phyloP scores from a whole-genome alignment of 179 eudicot genomes.

The Silene noctiflora region DNA sequence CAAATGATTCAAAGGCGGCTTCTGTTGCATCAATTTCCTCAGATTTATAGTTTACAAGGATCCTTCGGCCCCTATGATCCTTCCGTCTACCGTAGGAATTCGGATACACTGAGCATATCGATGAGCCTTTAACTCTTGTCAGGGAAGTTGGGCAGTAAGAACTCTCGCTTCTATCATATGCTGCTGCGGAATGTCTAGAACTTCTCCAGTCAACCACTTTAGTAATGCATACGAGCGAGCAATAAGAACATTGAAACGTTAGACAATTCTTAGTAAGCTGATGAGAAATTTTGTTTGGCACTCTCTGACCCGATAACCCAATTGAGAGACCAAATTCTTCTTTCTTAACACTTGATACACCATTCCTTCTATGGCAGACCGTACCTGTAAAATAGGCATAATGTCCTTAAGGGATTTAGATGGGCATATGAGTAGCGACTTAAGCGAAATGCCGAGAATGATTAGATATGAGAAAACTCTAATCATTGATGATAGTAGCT shows the following conservation, averaged over 20 bases:
- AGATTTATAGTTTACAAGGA: constrained; percentile 64
- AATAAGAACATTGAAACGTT: constrained; percentile 36
- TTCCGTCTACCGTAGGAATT: constrained; percentile 25
- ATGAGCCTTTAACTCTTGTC: constrained; percentile 34
- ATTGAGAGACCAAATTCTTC: constrained; percentile 35
- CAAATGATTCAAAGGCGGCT: constrained; percentile 44
- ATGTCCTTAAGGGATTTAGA: constrained; percentile 8
- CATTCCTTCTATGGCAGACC: constrained; percentile 35
- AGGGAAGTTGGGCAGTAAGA: constrained; percentile 26
- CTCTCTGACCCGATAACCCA: constrained; percentile 32
- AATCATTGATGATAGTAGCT: too few relatives aligned
- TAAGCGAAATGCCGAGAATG: not conserved
- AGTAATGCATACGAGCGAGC: constrained; percentile 33
- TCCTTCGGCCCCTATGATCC: constrained; percentile 35
- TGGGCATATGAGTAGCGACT: not conserved
- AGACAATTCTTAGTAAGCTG: constrained; percentile 32
- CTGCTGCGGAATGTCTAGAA: constrained; percentile 25
- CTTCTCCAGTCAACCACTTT: constrained; percentile 32
- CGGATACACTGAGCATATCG: constrained; percentile 39
- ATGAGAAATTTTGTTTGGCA: constrained; percentile 27
- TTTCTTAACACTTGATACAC: constrained; percentile 29
- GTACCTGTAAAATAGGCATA: constrained; percentile 39
- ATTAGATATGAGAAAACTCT: not conserved
- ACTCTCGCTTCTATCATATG: constrained; percentile 22
- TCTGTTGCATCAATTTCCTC: constrained; percentile 71